Evolutionary conservation across 1,284 basidiomycete genomes (phyloP).

Genomic region (Microbotryomycetes sp.): DNA sequence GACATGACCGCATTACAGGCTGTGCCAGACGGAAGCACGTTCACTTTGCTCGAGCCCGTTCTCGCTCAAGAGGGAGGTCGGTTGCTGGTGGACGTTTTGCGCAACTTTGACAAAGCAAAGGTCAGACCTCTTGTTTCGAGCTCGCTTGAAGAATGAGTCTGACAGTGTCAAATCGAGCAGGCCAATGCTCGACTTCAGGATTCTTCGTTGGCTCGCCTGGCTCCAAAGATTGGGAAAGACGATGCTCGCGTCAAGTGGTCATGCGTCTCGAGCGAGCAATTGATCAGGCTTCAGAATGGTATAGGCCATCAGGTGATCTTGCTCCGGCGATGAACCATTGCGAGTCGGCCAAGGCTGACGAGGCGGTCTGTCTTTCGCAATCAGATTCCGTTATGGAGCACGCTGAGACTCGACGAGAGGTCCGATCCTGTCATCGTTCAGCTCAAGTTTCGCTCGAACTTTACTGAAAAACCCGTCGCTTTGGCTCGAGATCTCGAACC

Average conservation of each 20-base stretch:
- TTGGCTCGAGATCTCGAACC: too few species aligned
- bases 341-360: not conserved
- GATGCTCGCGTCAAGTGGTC: slow-evolving; percentile 56
- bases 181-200: slow-evolving; percentile 48
- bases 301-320: slow-evolving; percentile 60
- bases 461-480: too few species aligned
- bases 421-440: not conserved
- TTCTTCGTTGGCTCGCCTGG: slow-evolving; percentile 46
- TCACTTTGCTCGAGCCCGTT: slow-evolving; percentile 51
- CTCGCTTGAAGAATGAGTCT: not conserved
- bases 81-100: slow-evolving; percentile 62
- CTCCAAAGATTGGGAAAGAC: slow-evolving; percentile 55
- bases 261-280: slow-evolving; percentile 51
- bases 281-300: slow-evolving; percentile 57
- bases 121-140: slow-evolving; percentile 42
- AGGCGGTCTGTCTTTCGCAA: not conserved
- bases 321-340: too few species aligned
- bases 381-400: not conserved
- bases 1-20: not conserved
- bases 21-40: slow-evolving; percentile 45
- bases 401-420: not conserved
- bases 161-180: slow-evolving; percentile 42
- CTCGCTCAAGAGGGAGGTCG: slow-evolving; percentile 61
- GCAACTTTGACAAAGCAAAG: slow-evolving; percentile 53
- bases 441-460: not conserved